Evolutionary conservation across 305 asterid species (phyloP).

Genomic region (Withania somnifera): DNA sequence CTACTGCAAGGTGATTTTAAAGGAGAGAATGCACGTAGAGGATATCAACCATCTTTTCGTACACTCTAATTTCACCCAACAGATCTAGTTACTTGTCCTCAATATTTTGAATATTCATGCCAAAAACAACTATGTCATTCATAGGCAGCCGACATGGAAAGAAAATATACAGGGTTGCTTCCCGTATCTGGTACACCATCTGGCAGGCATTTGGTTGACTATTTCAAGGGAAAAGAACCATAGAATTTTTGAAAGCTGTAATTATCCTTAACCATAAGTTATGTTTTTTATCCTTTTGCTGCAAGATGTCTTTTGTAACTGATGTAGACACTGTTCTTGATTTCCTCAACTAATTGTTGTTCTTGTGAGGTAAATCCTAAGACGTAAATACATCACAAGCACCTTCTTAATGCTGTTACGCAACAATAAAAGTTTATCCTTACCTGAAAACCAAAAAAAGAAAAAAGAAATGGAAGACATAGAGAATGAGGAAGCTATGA

Average conservation of each 20-base stretch:
- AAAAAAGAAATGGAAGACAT: not conserved
- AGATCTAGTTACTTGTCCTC: not conserved
- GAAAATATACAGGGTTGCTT: not conserved
- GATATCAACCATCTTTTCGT: not conserved
- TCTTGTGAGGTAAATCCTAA: not conserved
- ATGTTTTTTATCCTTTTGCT: not conserved
- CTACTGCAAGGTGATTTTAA: not conserved
- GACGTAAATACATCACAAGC: not conserved
- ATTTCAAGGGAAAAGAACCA: not conserved
- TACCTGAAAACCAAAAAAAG: not conserved
- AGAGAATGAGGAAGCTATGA: not conserved
- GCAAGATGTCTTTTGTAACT: not conserved
- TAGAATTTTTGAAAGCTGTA: not conserved
- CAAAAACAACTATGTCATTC: not conserved
- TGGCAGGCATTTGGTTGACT: not conserved
- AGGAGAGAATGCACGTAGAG: not conserved
- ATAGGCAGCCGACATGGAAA: not conserved
- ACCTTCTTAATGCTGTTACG: not conserved
- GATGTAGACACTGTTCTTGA: not conserved
- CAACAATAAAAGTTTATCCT: not conserved
- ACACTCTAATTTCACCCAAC: not conserved
- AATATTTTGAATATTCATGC: not conserved
- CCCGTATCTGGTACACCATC: not conserved
- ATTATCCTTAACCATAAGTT: not conserved
- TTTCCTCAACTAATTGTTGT: not conserved